phyloP scores from a whole-genome alignment of 345 rosid species.

The Syzygium oleosum region DNA sequence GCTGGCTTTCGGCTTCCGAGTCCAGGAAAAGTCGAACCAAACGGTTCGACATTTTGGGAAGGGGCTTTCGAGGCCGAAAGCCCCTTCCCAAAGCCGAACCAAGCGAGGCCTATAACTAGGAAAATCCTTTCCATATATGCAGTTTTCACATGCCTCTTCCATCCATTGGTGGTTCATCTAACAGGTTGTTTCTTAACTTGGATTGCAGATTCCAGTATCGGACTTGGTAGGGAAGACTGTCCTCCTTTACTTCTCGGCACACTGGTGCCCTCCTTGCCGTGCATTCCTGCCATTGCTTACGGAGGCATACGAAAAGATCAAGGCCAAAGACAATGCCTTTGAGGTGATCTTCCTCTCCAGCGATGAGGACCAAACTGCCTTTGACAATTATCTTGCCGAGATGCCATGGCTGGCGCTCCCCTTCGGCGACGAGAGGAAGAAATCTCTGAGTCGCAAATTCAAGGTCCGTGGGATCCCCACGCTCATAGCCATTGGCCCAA shows the following conservation, averaged over 20 bases:
- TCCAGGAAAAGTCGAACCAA: too few species aligned
- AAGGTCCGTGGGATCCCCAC: slow-evolving; percentile 25
- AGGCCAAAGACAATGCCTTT: slow-evolving; percentile 17
- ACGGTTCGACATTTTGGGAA: too few species aligned
- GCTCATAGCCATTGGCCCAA: slow-evolving; percentile 27
- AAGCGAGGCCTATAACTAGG: background rate
- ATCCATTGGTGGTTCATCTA: background rate
- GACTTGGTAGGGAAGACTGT: slow-evolving; percentile 30
- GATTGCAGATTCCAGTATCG: slow-evolving; percentile 22
- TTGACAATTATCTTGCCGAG: slow-evolving; percentile 11
- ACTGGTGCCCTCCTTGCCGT: slow-evolving; percentile 34
- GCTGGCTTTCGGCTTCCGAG: too few species aligned
- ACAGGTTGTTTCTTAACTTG: background rate
- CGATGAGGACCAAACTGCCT: slow-evolving; percentile 25
- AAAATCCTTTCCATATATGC: background rate
- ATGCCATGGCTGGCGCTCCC: slow-evolving; percentile 44
- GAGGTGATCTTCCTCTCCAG: slow-evolving; percentile 34
- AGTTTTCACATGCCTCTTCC: background rate
- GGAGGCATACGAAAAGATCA: slow-evolving; percentile 24
- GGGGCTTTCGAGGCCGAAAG: too few species aligned
- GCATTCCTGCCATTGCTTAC: slow-evolving; percentile 27
- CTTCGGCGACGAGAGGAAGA: slow-evolving; percentile 24
- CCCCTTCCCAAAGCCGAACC: too few species aligned
- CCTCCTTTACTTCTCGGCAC: slow-evolving; percentile 39
- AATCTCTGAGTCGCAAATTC: slow-evolving; percentile 18